Evolutionary conservation across 805 yeast genomes (phyloP).

Genomic region (Schizosaccharomyces octosporus): DNA sequence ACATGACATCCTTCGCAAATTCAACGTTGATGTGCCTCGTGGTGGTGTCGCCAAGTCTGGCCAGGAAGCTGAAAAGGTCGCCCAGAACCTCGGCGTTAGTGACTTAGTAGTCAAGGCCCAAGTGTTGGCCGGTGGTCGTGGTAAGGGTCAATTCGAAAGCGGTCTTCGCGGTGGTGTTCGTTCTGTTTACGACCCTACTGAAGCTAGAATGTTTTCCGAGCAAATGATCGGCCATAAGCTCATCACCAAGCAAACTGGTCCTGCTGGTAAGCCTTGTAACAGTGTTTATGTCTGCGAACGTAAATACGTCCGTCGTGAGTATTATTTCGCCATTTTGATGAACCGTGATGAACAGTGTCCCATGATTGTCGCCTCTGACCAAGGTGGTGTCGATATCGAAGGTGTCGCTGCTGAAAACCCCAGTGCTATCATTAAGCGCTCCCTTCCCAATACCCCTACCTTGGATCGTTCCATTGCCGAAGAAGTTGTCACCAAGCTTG

Average conservation of each 20-base stretch:
- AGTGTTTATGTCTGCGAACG: slow-evolving; percentile 92
- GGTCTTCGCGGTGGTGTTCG: slow-evolving; percentile 91
- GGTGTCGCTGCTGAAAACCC: slow-evolving; percentile 89
- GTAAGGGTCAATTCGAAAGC: slow-evolving; percentile 90
- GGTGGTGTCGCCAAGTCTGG: slow-evolving; percentile 83
- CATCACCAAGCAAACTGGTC: slow-evolving; percentile 94
- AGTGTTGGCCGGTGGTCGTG: slow-evolving; percentile 98
- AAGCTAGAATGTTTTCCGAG: slow-evolving; percentile 63
- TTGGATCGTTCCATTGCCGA: slow-evolving; percentile 54
- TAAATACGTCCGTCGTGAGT: slow-evolving; percentile 80
- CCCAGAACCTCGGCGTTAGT: slow-evolving; percentile 43
- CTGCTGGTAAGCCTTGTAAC: slow-evolving; percentile 87
- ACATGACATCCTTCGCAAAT: slow-evolving; percentile 53
- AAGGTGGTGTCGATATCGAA: slow-evolving; percentile 99
- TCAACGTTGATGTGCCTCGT: slow-evolving; percentile 73
- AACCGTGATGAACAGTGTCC: slow-evolving; percentile 83
- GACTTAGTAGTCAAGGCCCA: slow-evolving; percentile 93
- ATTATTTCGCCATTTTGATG: slow-evolving; percentile 80
- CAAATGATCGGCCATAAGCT: slow-evolving; percentile 82
- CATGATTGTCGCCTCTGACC: slow-evolving; percentile 80
- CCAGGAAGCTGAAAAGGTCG: slow-evolving; percentile 64
- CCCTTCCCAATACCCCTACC: slow-evolving; percentile 53
- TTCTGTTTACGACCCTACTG: slow-evolving; percentile 26
- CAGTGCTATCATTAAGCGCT: slow-evolving; percentile 69
- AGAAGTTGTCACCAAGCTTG: slow-evolving; percentile 55